Evolutionary conservation across 305 asterid species (phyloP).

Genomic region (Nicotiana rustica): DNA sequence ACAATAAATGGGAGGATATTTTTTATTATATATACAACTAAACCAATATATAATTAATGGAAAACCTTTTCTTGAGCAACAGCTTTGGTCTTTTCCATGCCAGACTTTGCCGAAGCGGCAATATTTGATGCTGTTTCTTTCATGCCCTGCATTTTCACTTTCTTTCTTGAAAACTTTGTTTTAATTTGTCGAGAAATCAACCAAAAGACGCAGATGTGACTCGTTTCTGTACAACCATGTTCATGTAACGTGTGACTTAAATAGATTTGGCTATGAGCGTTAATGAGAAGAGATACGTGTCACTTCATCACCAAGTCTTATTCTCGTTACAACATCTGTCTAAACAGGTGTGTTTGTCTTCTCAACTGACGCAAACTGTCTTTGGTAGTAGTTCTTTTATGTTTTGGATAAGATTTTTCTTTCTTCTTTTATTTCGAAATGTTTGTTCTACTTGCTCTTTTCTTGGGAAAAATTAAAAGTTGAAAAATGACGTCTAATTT

Average conservation of each 20-base stretch:
- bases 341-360: not conserved
- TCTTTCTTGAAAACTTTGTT: not conserved
- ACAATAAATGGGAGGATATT: no score
- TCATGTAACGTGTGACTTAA: no score
- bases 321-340: not conserved
- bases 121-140: constrained; percentile 58
- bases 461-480: no score
- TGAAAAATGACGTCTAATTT: no score
- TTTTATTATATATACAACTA: no score
- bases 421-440: no score
- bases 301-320: not conserved
- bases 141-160: constrained; percentile 51
- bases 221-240: not conserved
- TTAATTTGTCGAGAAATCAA: not conserved
- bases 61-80: constrained; percentile 56
- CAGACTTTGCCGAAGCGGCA: constrained; percentile 58
- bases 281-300: not conserved
- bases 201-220: not conserved
- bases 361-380: not conserved
- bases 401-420: no score
- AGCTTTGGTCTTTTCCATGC: constrained; percentile 59
- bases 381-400: not conserved
- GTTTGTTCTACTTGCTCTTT: no score
- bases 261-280: not conserved
- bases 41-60: not conserved